Conservation (phyloP, 1,284 basidiomycete species). For the Ceratobasidium sp. region DNA sequence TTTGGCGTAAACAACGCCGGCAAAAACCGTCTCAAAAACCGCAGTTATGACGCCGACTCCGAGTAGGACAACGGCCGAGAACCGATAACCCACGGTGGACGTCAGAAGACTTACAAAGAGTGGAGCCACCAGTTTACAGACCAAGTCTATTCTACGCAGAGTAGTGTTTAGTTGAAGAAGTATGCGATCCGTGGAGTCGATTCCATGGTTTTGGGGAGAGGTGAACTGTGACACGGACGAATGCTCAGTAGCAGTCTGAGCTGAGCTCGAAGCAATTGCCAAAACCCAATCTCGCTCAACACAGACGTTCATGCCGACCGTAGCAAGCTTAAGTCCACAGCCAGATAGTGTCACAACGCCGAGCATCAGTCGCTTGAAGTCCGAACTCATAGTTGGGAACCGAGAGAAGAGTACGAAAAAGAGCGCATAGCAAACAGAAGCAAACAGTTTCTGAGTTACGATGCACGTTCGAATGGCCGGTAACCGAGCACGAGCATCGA, state of each 20-base stretch:
- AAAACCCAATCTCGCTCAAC: slow-evolving; percentile 71
- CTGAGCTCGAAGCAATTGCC: slow-evolving; percentile 59
- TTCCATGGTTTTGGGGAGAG: background rate
- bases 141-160: slow-evolving; percentile 68
- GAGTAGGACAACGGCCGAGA: slow-evolving; percentile 58
- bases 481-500: slow-evolving; percentile 63
- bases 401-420: slow-evolving; percentile 57
- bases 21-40: slow-evolving; percentile 58
- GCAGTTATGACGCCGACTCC: slow-evolving; percentile 58
- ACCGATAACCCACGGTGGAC: slow-evolving; percentile 56
- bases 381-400: slow-evolving; percentile 50
- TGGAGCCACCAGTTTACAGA: slow-evolving; percentile 69
- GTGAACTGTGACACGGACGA: background rate
- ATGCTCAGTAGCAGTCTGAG: slow-evolving; percentile 45
- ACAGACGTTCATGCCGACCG: slow-evolving; percentile 65
- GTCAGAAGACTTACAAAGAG: slow-evolving; percentile 70
- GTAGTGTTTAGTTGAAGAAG: slow-evolving; percentile 61
- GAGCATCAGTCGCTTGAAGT: slow-evolving; percentile 57
- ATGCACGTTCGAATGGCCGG: slow-evolving; percentile 63
- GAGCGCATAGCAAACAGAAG: slow-evolving; percentile 60
- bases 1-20: slow-evolving; percentile 57
- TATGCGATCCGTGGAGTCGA: slow-evolving; percentile 31
- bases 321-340: slow-evolving; percentile 62
- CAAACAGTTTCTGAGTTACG: slow-evolving; percentile 63
- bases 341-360: slow-evolving; percentile 61